Percentiles rank a stretch among this genome's conserved stretches.
Evolutionary conservation across 2,329 filamentous ascomycete species (phyloP).

Genomic region (Calonectria hawksworthii): DNA sequence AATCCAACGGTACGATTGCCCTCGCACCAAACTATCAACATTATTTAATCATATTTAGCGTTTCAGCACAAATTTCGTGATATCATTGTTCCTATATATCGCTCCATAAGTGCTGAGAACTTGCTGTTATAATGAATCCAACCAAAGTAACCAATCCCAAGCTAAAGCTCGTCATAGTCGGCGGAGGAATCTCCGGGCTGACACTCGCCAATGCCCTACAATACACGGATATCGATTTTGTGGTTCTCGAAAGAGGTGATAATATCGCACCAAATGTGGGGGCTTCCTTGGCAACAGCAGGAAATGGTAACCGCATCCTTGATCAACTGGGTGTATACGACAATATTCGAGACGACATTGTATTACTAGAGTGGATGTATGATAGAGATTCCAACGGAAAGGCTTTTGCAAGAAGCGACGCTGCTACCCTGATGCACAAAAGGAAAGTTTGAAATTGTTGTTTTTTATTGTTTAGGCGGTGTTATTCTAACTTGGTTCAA

Average conservation of each 20-base stretch:
- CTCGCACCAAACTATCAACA: too few species aligned
- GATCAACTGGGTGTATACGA: neutral
- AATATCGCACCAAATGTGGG: neutral
- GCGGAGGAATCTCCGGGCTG: neutral
- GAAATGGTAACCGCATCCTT: neutral
- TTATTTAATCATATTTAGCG: too few species aligned
- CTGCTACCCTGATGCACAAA: neutral
- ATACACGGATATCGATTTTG: neutral
- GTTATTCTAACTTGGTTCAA: neutral
- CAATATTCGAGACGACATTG: neutral
- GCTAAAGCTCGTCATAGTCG: neutral
- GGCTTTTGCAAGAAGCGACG: neutral
- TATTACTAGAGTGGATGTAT: neutral
- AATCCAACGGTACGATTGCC: too few species aligned
- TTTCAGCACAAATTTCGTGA: too few species aligned
- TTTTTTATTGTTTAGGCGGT: too few species aligned
- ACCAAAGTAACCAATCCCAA: too few species aligned
- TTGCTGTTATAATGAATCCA: too few species aligned
- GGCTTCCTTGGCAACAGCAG: neutral
- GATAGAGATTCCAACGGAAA: neutral
- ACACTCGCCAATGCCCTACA: neutral
- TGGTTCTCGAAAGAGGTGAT: neutral
- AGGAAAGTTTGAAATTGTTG: neutral
- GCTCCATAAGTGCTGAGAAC: too few species aligned
- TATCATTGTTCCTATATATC: too few species aligned